Percentiles rank a stretch among this genome's conserved stretches.
Conservation (phyloP, 129 eudicot genomes). For the Saussurea involucrata region DNA sequence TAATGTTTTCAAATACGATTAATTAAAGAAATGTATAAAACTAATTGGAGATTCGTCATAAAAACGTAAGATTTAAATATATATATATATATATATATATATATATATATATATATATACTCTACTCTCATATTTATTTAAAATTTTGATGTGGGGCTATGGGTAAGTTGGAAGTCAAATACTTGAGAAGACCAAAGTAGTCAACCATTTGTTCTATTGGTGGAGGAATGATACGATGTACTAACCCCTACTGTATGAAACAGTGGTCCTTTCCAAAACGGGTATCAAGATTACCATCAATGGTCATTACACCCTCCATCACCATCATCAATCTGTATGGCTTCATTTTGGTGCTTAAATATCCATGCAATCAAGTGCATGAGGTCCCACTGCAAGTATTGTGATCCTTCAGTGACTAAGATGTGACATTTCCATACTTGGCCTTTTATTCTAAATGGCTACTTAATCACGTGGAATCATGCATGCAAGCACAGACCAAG, state of each 20-base stretch:
- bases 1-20: no score
- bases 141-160: conserved; percentile 16
- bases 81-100: no score
- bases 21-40: no score
- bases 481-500: conserved; percentile 16
- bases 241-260: conserved; percentile 16
- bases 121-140: no score
- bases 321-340: conserved; percentile 22
- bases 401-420: conserved; percentile 30
- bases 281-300: conserved; percentile 15
- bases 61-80: no score
- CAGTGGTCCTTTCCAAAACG: conserved; percentile 13
- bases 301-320: conserved; percentile 19
- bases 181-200: conserved; percentile 12
- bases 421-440: conserved; percentile 36
- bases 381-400: conserved; percentile 22
- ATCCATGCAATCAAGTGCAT: conserved; percentile 36
- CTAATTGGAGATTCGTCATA: no score
- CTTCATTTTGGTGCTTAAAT: conserved; percentile 26
- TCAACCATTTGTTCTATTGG: conserved; percentile 14
- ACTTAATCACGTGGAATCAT: conserved; percentile 33
- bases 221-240: conserved; percentile 20
- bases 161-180: conserved; percentile 19
- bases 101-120: no score
- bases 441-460: conserved; percentile 33